Evolutionary conservation across 106 monocot species (phyloP).

Genomic region (Acorus gramineus): DNA sequence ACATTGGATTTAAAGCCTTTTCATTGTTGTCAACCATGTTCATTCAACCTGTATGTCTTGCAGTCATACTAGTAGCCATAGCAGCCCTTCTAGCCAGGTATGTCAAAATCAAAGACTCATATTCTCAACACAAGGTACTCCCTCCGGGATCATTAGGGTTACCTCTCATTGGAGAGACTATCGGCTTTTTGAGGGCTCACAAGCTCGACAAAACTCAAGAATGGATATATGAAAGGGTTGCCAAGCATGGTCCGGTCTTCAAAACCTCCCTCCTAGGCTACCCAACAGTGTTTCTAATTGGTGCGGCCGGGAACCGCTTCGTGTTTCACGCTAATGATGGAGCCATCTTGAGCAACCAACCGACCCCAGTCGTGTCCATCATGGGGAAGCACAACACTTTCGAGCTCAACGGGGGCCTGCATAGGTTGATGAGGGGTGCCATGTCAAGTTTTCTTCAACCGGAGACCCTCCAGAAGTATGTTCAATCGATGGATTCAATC

Average conservation of each 20-base stretch:
- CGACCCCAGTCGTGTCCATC: neutral
- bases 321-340: conserved; percentile 2
- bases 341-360: neutral
- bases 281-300: conserved; percentile 8
- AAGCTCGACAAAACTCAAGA: conserved; percentile 4
- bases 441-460: conserved; percentile 12
- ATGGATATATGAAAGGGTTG: conserved; percentile 5
- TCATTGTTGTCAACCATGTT: neutral
- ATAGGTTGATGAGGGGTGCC: conserved; percentile 7
- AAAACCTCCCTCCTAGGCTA: conserved; percentile 16
- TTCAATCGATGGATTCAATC: conserved; percentile 4
- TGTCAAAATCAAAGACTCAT: neutral
- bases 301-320: conserved; percentile 7
- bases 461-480: conserved; percentile 11
- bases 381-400: conserved; percentile 11
- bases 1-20: too few relatives aligned
- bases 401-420: conserved; percentile 2
- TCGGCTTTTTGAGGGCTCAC: conserved; percentile 2
- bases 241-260: conserved; percentile 7
- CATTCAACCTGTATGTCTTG: neutral
- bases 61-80: neutral
- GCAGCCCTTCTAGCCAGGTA: conserved; percentile 2
- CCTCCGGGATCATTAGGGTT: conserved; percentile 21
- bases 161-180: conserved; percentile 6
- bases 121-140: neutral